Evolutionary conservation across 306 rosid species (phyloP).

Genomic region (Corylus heterophylla): DNA sequence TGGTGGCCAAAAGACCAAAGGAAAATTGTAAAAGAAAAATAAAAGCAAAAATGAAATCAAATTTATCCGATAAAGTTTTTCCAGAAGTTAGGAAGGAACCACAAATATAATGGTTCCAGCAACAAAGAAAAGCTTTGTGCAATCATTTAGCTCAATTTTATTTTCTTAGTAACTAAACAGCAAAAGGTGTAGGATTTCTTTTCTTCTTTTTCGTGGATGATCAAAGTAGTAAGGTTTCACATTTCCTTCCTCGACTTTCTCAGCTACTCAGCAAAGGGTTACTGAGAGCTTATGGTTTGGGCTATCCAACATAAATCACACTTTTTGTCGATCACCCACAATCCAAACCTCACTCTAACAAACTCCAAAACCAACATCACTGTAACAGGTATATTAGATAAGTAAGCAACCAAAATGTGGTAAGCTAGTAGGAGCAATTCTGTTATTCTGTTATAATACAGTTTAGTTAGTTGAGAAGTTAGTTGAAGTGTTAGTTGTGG

Average conservation of each 20-base stretch:
- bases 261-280: neutral
- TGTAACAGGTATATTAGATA: too few relatives aligned
- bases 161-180: neutral
- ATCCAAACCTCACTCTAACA: neutral
- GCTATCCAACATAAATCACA: neutral
- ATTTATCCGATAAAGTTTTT: neutral
- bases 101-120: neutral
- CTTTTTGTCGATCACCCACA: neutral
- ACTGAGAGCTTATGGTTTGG: neutral
- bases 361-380: neutral
- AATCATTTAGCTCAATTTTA: neutral
- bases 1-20: neutral
- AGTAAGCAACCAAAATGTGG: too few relatives aligned
- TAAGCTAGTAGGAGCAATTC: too few relatives aligned
- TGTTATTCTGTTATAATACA: too few relatives aligned
- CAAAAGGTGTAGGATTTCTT: neutral
- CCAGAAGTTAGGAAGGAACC: neutral
- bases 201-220: neutral
- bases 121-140: neutral
- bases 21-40: neutral
- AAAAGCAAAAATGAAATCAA: neutral
- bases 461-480: too few relatives aligned
- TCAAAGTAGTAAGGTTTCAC: neutral
- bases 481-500: too few relatives aligned
- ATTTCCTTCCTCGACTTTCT: neutral